Conservation (phyloP, 2,329 filamentous ascomycete genomes). For the Monascus ruber region DNA sequence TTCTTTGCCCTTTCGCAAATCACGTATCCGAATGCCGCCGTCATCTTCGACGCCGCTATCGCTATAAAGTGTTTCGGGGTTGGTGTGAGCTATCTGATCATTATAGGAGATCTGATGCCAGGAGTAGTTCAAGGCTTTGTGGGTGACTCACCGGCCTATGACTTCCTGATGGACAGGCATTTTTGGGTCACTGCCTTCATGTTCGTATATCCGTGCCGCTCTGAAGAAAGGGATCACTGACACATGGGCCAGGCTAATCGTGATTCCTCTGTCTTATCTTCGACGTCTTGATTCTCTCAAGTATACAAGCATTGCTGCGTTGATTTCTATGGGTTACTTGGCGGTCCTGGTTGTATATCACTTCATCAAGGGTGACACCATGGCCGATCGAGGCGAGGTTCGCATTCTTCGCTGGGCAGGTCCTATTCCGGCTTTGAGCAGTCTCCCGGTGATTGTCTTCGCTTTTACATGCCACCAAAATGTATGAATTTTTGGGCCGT, state of each 20-base stretch:
- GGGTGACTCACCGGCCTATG: slow-evolving; percentile 47
- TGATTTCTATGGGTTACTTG: slow-evolving; percentile 88
- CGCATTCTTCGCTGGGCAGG: slow-evolving; percentile 69
- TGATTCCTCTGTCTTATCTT: slow-evolving; percentile 89
- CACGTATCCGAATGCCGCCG: slow-evolving; percentile 90
- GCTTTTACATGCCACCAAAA: slow-evolving; percentile 99
- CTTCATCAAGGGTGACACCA: slow-evolving; percentile 66
- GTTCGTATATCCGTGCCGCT: slow-evolving; percentile 30
- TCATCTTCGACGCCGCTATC: slow-evolving; percentile 91
- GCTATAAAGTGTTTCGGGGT: slow-evolving; percentile 98
- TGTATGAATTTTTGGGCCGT: slow-evolving; percentile 38
- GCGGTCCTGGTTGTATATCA: slow-evolving; percentile 90
- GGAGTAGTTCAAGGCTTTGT: slow-evolving; percentile 79
- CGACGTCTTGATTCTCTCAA: slow-evolving; percentile 88
- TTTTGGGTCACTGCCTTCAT: slow-evolving; percentile 99
- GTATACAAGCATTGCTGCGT: slow-evolving; percentile 85
- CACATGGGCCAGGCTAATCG: slow-evolving; percentile 55
- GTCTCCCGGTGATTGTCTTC: slow-evolving; percentile 90
- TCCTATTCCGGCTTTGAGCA: slow-evolving; percentile 65
- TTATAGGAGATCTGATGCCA: slow-evolving; percentile 97
- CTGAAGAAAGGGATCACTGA: background rate
- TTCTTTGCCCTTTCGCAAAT: slow-evolving; percentile 97
- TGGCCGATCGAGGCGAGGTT: slow-evolving; percentile 62
- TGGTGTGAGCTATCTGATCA: slow-evolving; percentile 93
- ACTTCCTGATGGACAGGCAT: slow-evolving; percentile 75